Base-by-base conservation (phyloP, 2,329 filamentous ascomycete species). In the Paracamarosporium sp. region DNA sequence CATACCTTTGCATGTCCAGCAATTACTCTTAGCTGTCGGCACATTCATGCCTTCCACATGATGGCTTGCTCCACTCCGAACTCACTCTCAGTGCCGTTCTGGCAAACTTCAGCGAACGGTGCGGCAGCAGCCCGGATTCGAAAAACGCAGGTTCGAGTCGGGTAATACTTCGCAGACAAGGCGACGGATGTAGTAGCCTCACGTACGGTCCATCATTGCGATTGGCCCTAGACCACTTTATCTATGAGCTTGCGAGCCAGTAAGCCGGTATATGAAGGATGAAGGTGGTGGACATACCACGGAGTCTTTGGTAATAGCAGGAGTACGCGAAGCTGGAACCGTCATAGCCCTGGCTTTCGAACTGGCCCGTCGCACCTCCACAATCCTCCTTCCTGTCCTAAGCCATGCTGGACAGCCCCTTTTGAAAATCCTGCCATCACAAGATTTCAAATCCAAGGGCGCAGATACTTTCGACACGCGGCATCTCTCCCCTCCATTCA, bases 1-100 rank as follows among this genome's bases (percentile, higher is more conserved):
- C 59, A 22, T 68, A 80, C 78, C 73, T 72, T 79, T 80, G 67
- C 78, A 80, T 27, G 78, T 80, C 78, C 78, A 80, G 55, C 78
- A 80, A 57, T 65, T 67, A 22, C 50, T 59, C 28, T 61, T 57
- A 25, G 61, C 59, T 46, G 53, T 56, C 27, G 50, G 31, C 55
- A 53, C 53, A 1, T n/a, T 56, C 59, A 61, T 62, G 7, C 31
- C 31, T 36, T 20, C n/a, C 30, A 30, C 45, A 48, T 48, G 30
- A 15, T 31, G 13, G 17, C 9, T 13, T 24, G 30, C 8, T 35
- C 20, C 30, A 22, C 9, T 8, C 17, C 31, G 17, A 28, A 17
- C 7, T 46, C 27, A 11, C 43, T 11, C 25, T 24, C 33, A 8
- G 11, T 13, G 1, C 25, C 25, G 48, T 24, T 22, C 24, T 40